Evolutionary conservation across 1,284 basidiomycete genomes (phyloP).

Genomic region (Mycosarcoma mackinlayi): DNA sequence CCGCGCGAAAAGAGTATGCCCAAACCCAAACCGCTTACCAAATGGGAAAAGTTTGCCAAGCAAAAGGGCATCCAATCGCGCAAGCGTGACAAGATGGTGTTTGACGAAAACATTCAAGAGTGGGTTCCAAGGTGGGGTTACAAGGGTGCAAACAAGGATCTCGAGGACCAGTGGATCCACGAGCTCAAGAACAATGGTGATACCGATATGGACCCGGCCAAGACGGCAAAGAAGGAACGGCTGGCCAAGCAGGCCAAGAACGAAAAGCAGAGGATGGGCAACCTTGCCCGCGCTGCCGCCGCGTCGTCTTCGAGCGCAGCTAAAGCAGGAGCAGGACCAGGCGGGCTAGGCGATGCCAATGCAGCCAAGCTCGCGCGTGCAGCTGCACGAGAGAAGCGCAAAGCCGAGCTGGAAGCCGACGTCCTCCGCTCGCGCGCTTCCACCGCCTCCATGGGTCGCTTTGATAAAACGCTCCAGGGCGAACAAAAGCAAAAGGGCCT

Average conservation of each 20-base stretch:
- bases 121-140: constrained; percentile 95
- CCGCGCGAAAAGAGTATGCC: constrained; percentile 93
- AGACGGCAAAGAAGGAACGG: constrained; percentile 79
- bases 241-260: constrained; percentile 87
- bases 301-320: constrained; percentile 7
- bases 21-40: constrained; percentile 89
- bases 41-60: constrained; percentile 95
- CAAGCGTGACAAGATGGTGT: constrained; percentile 82
- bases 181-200: constrained; percentile 85
- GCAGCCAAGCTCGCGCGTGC: constrained; percentile 50
- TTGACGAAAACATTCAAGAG: constrained; percentile 93
- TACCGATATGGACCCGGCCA: constrained; percentile 80
- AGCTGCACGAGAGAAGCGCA: constrained; percentile 73
- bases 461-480: constrained; percentile 87
- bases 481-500: constrained; percentile 81
- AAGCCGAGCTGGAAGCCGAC: constrained; percentile 80
- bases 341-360: constrained; percentile 36
- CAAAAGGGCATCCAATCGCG: constrained; percentile 87
- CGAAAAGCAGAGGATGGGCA: constrained; percentile 81
- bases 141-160: constrained; percentile 81
- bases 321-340: too few relatives aligned
- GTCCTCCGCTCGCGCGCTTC: constrained; percentile 82
- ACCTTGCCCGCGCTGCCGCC: constrained; percentile 74
- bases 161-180: constrained; percentile 90
- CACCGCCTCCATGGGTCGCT: constrained; percentile 88